Base-by-base conservation (phyloP, 192 early-diverging fungal species). In the Coemansia sp. region DNA sequence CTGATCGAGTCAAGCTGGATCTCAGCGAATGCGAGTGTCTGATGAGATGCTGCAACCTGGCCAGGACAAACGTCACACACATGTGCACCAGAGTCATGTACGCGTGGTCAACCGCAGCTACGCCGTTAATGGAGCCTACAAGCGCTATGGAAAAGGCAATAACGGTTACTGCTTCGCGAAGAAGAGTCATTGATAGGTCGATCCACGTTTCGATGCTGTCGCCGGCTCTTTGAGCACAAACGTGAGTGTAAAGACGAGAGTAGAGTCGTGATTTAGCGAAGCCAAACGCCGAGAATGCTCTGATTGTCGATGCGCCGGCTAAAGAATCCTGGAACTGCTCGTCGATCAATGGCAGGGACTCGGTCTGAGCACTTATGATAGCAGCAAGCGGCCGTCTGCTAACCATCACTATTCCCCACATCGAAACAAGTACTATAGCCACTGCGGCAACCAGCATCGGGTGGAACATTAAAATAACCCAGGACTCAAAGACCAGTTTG, bases 281-380 rank as follows among this genome's bases (percentile, higher is more conserved):
- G 0, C 88, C 83, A 22, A 87, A 81, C 30, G 61, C 80, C 25
- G 72, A 63, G 58, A 89, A 91, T 0, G 92, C 88, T 18, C 93
- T 87, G 40, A 95, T 85, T 5, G 86, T 86, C 6, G 86, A 64
- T 1, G 90, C 68, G 2, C 93, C 93, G 8, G 84, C 85, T 32
- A 92, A 64, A 0, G 91, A 84, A 30, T 88, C 83, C 7, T 82
- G 92, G 31, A 77, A 63, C 66, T 71, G 84, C 52, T 77, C 88
- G 80, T 84, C 82, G 8, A 95, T 73, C 5, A 88, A 84, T 0
- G 86, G 86, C 1, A 31, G 50, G 0, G 73, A 36, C 7, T 31
- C 38, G 5, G 57, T 25, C 12, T 60, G 59, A 7, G 34, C 34
- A 16, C 45, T 22, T 16, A 68, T 60, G 48, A 68, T 49, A 2